These are phyloP conservation scores for Sphagnurus paluster DNA, from an alignment of 1,284 basidiomycete species.

Conservation along the genomic window DNA sequence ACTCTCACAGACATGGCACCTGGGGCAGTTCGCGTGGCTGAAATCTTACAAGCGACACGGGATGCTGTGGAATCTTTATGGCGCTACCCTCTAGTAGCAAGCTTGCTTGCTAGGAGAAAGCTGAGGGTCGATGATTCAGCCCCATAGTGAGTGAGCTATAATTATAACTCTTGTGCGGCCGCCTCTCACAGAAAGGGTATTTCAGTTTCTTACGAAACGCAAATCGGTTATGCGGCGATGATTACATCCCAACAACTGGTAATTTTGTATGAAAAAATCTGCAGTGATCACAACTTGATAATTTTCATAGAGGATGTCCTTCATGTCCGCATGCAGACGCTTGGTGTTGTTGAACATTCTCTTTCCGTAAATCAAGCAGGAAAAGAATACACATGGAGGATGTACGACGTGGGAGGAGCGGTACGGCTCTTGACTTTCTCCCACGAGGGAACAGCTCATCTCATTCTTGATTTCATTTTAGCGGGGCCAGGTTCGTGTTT, in stretches of 20 bases:
- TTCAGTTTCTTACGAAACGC: constrained; percentile 60
- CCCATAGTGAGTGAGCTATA: constrained; percentile 50
- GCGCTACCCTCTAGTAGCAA: constrained; percentile 55
- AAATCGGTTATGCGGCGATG: constrained; percentile 53
- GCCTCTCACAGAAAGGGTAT: constrained; percentile 1
- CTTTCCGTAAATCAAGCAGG: constrained; percentile 59
- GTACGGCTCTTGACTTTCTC: constrained; percentile 35
- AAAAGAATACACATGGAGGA: constrained; percentile 56
- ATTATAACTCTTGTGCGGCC: neutral
- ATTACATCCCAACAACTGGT: constrained; percentile 65
- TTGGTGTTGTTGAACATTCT: constrained; percentile 65
- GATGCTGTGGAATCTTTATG: constrained; percentile 55
- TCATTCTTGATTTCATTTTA: constrained; percentile 22
- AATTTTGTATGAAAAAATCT: too few relatives aligned
- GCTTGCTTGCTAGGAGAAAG: constrained; percentile 49
- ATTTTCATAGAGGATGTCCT: constrained; percentile 57
- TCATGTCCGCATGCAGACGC: constrained; percentile 65
- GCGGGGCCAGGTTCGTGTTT: constrained; percentile 49
- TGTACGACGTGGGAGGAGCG: constrained; percentile 72
- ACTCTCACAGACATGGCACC: constrained; percentile 15
- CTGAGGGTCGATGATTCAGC: constrained; percentile 65
- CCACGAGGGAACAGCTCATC: constrained; percentile 1
- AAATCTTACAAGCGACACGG: constrained; percentile 41
- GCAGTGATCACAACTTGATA: neutral
- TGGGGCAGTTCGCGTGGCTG: constrained; percentile 46